Evolutionary conservation across 805 yeast species (phyloP).

Genomic region (Candida sithepensis): DNA sequence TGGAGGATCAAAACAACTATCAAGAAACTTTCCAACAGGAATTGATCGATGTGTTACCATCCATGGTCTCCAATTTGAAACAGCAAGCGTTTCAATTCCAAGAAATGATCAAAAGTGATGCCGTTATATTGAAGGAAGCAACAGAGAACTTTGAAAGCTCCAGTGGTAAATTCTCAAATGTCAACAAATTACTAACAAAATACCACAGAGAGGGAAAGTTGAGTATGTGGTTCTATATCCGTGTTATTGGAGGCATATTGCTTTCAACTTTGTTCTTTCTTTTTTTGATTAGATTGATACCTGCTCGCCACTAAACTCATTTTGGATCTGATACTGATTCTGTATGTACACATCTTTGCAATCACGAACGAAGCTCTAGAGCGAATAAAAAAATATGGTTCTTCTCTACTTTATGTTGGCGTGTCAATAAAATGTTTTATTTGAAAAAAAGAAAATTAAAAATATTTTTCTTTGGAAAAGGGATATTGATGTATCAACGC

Average conservation of each 20-base stretch:
- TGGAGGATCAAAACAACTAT: slow-evolving; percentile 25
- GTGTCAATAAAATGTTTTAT: too few species aligned
- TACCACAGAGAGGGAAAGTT: slow-evolving; percentile 32
- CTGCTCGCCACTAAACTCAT: slow-evolving; percentile 33
- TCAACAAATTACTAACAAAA: slow-evolving; percentile 24
- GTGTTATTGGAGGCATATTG: slow-evolving; percentile 22
- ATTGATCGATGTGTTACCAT: slow-evolving; percentile 28
- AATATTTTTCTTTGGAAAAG: too few species aligned
- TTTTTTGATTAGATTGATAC: slow-evolving; percentile 28
- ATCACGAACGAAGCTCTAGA: too few species aligned
- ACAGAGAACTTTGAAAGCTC: slow-evolving; percentile 31
- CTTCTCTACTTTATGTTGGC: too few species aligned
- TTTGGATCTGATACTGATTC: too few species aligned
- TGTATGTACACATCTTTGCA: too few species aligned
- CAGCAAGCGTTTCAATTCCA: slow-evolving; percentile 32
- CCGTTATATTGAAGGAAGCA: slow-evolving; percentile 30
- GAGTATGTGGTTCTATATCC: slow-evolving; percentile 31
- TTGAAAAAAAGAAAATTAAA: too few species aligned
- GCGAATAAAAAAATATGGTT: too few species aligned
- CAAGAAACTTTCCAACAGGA: slow-evolving; percentile 33
- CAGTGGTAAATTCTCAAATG: slow-evolving; percentile 25
- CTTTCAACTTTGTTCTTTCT: slow-evolving; percentile 24
- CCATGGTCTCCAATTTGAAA: slow-evolving; percentile 28
- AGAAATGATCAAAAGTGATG: slow-evolving; percentile 30
- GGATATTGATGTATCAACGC: too few species aligned